These are phyloP conservation scores for Candida schatavii DNA, from an alignment of 805 yeast genomes.

Conservation along the genomic window DNA sequence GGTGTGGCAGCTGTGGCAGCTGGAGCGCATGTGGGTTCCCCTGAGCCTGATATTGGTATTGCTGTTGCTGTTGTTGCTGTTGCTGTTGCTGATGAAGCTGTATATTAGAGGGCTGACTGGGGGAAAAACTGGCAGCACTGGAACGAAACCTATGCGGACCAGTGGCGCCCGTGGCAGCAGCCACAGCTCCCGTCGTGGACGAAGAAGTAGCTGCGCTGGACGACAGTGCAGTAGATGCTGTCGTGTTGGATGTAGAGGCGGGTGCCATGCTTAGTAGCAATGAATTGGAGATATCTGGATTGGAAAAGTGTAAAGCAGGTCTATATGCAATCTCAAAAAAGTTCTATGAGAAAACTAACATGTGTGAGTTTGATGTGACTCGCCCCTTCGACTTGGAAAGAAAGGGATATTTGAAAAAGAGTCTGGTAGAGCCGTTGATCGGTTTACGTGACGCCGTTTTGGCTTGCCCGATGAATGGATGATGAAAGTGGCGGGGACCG, in stretches of 20 bases:
- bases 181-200: background rate
- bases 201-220: constrained; percentile 2
- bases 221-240: background rate
- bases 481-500: too few species aligned
- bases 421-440: too few species aligned
- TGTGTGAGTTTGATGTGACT: background rate
- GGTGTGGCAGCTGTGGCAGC: constrained; percentile 1
- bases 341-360: background rate
- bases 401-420: too few species aligned
- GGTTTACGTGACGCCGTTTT: too few species aligned
- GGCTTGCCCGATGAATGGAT: too few species aligned
- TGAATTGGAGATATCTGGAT: too few species aligned
- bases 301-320: background rate
- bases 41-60: background rate
- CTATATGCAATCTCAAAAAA: background rate
- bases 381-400: background rate
- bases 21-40: background rate
- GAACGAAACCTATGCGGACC: constrained; percentile 38
- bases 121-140: constrained; percentile 37
- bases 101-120: constrained; percentile 12
- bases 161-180: constrained; percentile 6
- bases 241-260: background rate
- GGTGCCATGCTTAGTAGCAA: background rate
- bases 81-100: constrained; percentile 6
- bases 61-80: constrained; percentile 10